A percentile compares a stretch with the other conserved stretches of the same genome.
Conservation (phyloP, 306 rosid species). For the Quercus variabilis region DNA sequence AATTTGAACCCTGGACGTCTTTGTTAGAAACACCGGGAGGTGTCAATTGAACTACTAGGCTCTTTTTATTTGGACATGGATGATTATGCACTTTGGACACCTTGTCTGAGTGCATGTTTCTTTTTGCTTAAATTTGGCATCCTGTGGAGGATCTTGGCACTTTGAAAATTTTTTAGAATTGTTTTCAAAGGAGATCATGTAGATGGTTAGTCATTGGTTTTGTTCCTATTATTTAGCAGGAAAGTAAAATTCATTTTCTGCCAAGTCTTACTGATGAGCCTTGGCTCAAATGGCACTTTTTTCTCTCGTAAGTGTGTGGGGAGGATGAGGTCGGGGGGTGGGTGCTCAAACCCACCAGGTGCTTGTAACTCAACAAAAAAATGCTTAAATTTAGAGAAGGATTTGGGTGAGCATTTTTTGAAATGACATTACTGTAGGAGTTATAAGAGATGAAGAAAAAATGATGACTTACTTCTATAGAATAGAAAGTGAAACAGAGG, state of each 20-base stretch:
- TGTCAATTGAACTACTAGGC: no score
- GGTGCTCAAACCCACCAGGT: no score
- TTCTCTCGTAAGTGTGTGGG: no score
- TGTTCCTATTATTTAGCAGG: not conserved
- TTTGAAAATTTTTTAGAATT: not conserved
- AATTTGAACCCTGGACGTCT: no score
- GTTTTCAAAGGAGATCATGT: not conserved
- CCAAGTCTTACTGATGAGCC: not conserved
- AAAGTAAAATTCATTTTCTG: not conserved
- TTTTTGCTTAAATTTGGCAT: not conserved
- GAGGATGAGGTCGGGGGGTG: no score
- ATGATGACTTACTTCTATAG: not conserved
- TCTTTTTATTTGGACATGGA: not conserved
- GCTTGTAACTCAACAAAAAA: no score
- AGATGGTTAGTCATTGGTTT: not conserved
- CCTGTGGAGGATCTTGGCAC: not conserved
- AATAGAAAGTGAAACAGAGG: not conserved
- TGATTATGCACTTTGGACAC: not conserved
- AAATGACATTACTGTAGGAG: not conserved
- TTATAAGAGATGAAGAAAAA: not conserved
- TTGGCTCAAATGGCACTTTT: no score
- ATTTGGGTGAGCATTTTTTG: not conserved
- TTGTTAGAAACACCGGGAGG: no score
- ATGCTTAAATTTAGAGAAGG: no score
- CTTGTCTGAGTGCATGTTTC: not conserved